Conservation (phyloP, 768 basidiomycete genomes). For the Mycena vulgaris region DNA sequence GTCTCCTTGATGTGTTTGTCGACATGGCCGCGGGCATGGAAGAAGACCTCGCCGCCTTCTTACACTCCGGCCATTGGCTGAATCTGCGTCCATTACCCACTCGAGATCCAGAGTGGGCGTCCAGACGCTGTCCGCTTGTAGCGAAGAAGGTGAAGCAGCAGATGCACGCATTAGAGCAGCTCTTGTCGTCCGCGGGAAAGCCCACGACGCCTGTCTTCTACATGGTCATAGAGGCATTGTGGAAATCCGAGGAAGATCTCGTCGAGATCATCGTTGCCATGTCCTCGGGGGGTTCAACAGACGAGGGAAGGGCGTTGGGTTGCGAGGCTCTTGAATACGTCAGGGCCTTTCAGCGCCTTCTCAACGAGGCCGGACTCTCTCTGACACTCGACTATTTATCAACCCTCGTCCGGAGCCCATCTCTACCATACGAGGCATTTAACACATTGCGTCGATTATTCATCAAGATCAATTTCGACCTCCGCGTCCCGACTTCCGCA, state of each 20-base stretch:
- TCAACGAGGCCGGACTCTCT: slow-evolving; percentile 52
- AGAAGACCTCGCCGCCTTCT: slow-evolving; percentile 38
- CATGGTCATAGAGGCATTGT: slow-evolving; percentile 39
- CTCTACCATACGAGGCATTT: slow-evolving; percentile 54
- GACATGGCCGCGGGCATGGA: slow-evolving; percentile 45
- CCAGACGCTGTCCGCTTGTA: neutral
- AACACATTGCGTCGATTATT: slow-evolving; percentile 56
- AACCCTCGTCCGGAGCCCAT: slow-evolving; percentile 38
- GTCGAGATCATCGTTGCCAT: slow-evolving; percentile 29
- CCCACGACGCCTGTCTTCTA: slow-evolving; percentile 39
- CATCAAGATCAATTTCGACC: slow-evolving; percentile 46
- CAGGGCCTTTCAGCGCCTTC: slow-evolving; percentile 41
- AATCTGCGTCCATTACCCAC: neutral
- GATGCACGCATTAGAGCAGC: slow-evolving; percentile 27
- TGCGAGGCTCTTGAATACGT: slow-evolving; percentile 42
- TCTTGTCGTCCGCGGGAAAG: slow-evolving; percentile 24
- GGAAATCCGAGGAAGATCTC: slow-evolving; percentile 29
- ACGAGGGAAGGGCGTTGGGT: slow-evolving; percentile 32
- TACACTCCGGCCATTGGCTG: slow-evolving; percentile 32
- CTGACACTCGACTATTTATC: slow-evolving; percentile 50
- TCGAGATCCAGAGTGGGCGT: slow-evolving; percentile 17
- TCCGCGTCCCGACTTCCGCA: slow-evolving; percentile 38
- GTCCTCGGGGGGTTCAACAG: slow-evolving; percentile 15
- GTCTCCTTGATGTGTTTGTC: slow-evolving; percentile 52
- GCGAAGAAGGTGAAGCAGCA: slow-evolving; percentile 31